Base-by-base conservation (phyloP, 1,139 yeast species). In the Yamadazyma songkhlaensis region DNA sequence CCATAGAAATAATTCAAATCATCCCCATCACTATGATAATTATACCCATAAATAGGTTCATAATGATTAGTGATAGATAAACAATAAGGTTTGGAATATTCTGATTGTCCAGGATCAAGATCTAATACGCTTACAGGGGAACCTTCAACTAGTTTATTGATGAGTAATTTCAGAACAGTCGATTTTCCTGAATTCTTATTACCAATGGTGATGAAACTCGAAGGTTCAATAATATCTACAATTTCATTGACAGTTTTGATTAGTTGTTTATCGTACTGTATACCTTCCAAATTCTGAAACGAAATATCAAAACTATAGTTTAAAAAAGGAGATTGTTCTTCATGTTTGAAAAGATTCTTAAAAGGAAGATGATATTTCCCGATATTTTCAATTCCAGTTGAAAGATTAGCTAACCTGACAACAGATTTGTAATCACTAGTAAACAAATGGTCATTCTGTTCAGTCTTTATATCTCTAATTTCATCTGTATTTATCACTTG, bases 41-140 rank as follows among this genome's bases (percentile, higher is more conserved):
- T 42, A 23, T 54, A 44, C 1, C 74, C 74, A 35, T 59, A 50
- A n/a, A 55, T 45, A 0, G 62, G 58, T 1, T 45, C 37, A 3
- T 40, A 24, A 15, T 53, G 53, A 6, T 45, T 43, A 0, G 68
- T 51, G n/a, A 82, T 54, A 0, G 86, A 72, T n/a, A 84, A 52
- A 17, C 79, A 75, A 29, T 86, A 90, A 0, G 96, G 94, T 6
- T 67, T 65, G 0, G 92, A 78, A 46, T 74, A 81, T 53, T 87
- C 96, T 0, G 95, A 79, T 54, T 89, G 97, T 0, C 96, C 96
- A 0, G 97, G 96, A 56, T 92, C 98, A 3, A 89, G 57, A 52
- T 92, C 97, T 24, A 92, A 49, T 35, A 80, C 75, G 23, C 74
- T 68, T 8, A 65, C 36, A 62, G 59, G 9, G 45, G 50, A 13